Evolutionary conservation across 2,329 filamentous ascomycete species (phyloP).

Genomic region (Teratosphaeria gauchensis): DNA sequence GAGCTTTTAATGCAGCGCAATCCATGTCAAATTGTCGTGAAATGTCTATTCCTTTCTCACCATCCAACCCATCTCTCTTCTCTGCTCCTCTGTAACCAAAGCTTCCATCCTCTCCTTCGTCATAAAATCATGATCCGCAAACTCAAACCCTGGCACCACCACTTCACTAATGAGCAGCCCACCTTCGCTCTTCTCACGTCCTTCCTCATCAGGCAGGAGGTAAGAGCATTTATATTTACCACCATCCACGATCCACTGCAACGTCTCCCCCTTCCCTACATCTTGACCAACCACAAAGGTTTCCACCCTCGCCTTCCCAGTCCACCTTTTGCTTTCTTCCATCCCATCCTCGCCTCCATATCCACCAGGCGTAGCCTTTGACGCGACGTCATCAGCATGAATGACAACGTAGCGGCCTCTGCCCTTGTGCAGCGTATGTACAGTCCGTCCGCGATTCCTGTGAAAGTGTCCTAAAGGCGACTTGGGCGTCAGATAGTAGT

Average conservation of each 20-base stretch:
- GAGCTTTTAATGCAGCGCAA: background rate
- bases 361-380: constrained; percentile 9
- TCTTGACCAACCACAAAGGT: constrained; percentile 54
- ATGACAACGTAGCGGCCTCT: constrained; percentile 56
- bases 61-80: constrained; percentile 38
- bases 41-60: constrained; percentile 20
- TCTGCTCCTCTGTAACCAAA: constrained; percentile 44
- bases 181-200: constrained; percentile 27
- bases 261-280: constrained; percentile 47
- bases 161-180: constrained; percentile 59
- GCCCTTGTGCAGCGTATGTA: constrained; percentile 57
- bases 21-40: background rate
- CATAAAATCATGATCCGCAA: constrained; percentile 58
- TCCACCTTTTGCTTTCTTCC: constrained; percentile 38
- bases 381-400: constrained; percentile 42
- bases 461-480: constrained; percentile 53
- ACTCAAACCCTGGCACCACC: constrained; percentile 60
- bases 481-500: constrained; percentile 52
- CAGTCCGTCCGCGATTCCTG: constrained; percentile 46
- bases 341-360: constrained; percentile 41
- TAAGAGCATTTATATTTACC: constrained; percentile 58
- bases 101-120: constrained; percentile 39
- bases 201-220: constrained; percentile 40
- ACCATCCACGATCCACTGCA: constrained; percentile 62
- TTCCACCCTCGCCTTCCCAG: constrained; percentile 45